These are phyloP conservation scores for Talaromyces sp. DNA, from an alignment of 2,329 filamentous ascomycete species.

Conservation along the genomic window DNA sequence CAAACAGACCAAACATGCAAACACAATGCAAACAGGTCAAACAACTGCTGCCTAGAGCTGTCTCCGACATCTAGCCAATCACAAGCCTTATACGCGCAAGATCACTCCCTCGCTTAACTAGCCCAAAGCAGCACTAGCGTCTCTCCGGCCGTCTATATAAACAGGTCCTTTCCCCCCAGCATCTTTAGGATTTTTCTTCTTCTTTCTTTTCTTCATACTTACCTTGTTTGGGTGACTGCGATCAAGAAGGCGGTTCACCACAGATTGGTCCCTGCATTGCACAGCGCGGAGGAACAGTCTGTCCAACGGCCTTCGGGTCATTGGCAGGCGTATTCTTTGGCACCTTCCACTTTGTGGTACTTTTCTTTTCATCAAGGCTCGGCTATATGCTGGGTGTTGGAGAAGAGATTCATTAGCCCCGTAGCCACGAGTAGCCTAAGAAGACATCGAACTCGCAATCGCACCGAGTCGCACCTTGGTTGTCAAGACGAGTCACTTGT, in stretches of 20 bases:
- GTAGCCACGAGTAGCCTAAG: no score
- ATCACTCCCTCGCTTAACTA: constrained; percentile 20
- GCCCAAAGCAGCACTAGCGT: constrained; percentile 15
- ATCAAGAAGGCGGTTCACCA: constrained; percentile 49
- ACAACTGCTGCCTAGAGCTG: neutral
- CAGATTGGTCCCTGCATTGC: constrained; percentile 57
- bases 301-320: constrained; percentile 52
- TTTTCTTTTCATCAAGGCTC: constrained; percentile 45
- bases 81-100: neutral
- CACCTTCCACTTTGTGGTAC: constrained; percentile 36
- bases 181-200: constrained; percentile 29
- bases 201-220: constrained; percentile 53
- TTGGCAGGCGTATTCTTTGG: constrained; percentile 53
- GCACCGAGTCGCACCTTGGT: no score
- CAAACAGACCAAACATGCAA: constrained; percentile 14
- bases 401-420: no score
- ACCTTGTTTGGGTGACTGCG: constrained; percentile 51
- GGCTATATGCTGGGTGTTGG: constrained; percentile 37
- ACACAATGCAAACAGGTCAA: constrained; percentile 1
- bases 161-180: constrained; percentile 20
- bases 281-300: constrained; percentile 54
- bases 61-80: constrained; percentile 13
- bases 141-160: constrained; percentile 32
- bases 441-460: no score
- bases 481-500: no score